phyloP scores from a whole-genome alignment of 2,329 filamentous ascomycete species.

The Diaporthe sp. region DNA sequence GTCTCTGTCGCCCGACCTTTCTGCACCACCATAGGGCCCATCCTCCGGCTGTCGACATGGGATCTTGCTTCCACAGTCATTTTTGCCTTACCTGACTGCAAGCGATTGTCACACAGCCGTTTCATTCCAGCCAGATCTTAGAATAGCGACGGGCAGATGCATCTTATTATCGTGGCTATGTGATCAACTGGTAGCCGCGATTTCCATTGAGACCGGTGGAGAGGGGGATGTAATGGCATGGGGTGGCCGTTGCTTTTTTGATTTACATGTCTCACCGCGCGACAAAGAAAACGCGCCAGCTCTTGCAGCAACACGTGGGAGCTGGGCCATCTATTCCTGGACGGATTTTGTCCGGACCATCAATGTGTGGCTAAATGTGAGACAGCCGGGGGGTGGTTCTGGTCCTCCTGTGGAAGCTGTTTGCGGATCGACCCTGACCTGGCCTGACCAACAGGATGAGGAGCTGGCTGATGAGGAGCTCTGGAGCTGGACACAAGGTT shows the following conservation, averaged over 20 bases:
- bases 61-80: neutral
- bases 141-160: constrained; percentile 13
- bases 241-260: constrained; percentile 14
- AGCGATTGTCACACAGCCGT: constrained; percentile 2
- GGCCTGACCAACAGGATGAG: neutral
- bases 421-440: neutral
- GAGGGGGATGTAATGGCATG: neutral
- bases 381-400: constrained; percentile 1
- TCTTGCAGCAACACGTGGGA: neutral
- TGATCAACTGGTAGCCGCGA: neutral
- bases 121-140: neutral
- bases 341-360: neutral
- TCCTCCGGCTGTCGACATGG: neutral
- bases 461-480: neutral
- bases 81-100: neutral
- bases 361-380: neutral
- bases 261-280: neutral
- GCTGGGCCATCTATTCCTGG: neutral
- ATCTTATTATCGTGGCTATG: neutral
- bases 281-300: constrained; percentile 11
- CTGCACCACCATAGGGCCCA: neutral
- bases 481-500: neutral
- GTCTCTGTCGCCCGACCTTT: neutral
- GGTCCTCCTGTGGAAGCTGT: neutral
- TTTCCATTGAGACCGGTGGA: neutral